These are phyloP conservation scores for Metschnikowia reukaufii DNA, from an alignment of 805 yeast species.

Conservation along the genomic window DNA sequence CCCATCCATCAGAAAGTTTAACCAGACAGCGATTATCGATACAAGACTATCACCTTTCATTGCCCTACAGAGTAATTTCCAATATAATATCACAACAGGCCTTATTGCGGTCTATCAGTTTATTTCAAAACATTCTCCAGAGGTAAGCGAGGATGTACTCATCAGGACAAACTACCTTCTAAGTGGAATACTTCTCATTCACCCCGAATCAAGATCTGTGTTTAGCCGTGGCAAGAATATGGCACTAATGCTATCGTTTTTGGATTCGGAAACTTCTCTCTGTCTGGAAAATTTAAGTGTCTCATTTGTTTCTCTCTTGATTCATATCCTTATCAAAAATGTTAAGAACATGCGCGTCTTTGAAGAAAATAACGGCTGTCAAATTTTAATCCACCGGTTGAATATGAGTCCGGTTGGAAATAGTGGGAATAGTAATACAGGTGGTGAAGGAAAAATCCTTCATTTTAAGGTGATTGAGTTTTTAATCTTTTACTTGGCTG, in stretches of 20 bases:
- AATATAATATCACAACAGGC: conserved; percentile 48
- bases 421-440: background rate
- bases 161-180: conserved; percentile 38
- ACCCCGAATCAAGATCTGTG: conserved; percentile 51
- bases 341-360: conserved; percentile 58
- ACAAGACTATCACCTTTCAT: conserved; percentile 31
- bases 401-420: conserved; percentile 15
- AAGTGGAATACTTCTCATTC: conserved; percentile 62
- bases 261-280: conserved; percentile 17
- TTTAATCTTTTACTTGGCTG: conserved; percentile 64
- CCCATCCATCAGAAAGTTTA: conserved; percentile 14
- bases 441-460: conserved; percentile 40
- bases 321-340: conserved; percentile 57
- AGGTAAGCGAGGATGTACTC: conserved; percentile 11
- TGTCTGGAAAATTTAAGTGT: conserved; percentile 23
- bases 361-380: conserved; percentile 57
- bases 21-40: conserved; percentile 10
- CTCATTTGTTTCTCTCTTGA: conserved; percentile 52
- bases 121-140: background rate
- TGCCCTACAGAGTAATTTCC: conserved; percentile 51
- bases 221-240: conserved; percentile 46
- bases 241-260: conserved; percentile 31
- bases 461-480: conserved; percentile 68
- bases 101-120: conserved; percentile 25
- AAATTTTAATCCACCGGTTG: conserved; percentile 45